phyloP scores from a whole-genome alignment of 2,329 filamentous ascomycete genomes.

The Aureobasidium sp. region DNA sequence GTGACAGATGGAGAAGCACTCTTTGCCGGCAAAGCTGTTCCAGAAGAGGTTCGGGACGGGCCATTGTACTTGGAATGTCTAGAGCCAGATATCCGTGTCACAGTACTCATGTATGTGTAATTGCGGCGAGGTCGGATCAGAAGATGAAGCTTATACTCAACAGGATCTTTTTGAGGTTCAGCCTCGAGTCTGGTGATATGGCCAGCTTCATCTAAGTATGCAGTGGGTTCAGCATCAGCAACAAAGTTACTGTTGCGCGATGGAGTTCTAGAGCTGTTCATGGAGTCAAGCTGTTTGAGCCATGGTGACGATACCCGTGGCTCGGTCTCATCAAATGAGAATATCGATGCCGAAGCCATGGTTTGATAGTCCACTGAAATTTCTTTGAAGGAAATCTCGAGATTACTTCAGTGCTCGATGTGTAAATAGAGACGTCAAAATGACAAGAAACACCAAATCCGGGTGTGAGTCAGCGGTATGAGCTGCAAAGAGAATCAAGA shows the following conservation, averaged over 20 bases:
- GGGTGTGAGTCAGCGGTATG: background rate
- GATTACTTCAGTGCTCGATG: background rate
- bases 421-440: background rate
- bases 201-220: constrained; percentile 23
- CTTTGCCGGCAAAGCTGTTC: constrained; percentile 24
- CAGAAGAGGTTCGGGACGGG: constrained; percentile 27
- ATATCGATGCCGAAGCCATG: constrained; percentile 70
- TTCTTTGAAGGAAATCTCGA: background rate
- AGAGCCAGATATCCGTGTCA: constrained; percentile 45
- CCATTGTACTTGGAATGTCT: constrained; percentile 24
- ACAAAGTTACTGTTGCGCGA: background rate
- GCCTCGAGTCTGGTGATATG: constrained; percentile 68
- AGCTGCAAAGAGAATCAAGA: background rate
- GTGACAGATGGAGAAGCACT: constrained; percentile 43
- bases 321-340: constrained; percentile 78
- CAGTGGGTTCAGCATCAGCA: background rate
- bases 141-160: constrained; percentile 93
- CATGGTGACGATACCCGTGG: constrained; percentile 87
- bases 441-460: background rate
- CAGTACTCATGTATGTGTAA: constrained; percentile 65
- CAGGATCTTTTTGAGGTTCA: constrained; percentile 89
- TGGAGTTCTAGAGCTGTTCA: background rate
- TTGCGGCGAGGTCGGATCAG: constrained; percentile 69
- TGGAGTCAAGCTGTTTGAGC: constrained; percentile 39
- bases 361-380: background rate